Evolutionary conservation across 345 rosid species (phyloP).

Genomic region (Arabidopsis thaliana): DNA sequence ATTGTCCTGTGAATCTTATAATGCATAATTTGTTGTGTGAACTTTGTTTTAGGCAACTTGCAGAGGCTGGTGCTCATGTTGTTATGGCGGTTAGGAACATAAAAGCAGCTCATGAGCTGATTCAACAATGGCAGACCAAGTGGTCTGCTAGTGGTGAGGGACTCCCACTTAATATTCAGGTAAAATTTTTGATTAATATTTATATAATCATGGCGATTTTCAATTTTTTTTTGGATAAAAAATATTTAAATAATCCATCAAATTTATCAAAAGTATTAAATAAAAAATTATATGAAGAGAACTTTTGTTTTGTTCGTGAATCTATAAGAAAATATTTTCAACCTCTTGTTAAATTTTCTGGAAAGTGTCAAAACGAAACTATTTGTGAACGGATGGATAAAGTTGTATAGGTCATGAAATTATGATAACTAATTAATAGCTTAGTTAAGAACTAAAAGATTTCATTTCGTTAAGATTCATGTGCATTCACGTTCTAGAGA

Average conservation of each 20-base stretch:
- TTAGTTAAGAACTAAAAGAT: neutral
- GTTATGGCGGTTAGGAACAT: constrained; percentile 77
- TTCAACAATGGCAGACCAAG: constrained; percentile 42
- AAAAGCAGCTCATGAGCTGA: constrained; percentile 26
- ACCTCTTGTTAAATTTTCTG: neutral
- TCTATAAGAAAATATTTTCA: too few species aligned
- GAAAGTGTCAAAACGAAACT: neutral
- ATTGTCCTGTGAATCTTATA: neutral
- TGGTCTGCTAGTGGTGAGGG: constrained; percentile 26
- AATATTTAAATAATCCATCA: too few species aligned
- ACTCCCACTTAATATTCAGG: constrained; percentile 36
- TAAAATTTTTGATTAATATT: neutral
- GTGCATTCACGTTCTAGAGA: neutral
- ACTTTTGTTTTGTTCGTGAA: too few species aligned
- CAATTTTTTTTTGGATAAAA: too few species aligned
- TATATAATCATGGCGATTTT: neutral
- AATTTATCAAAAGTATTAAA: too few species aligned
- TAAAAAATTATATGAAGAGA: too few species aligned
- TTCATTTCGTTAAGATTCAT: neutral
- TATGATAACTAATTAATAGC: too few species aligned
- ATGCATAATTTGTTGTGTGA: neutral
- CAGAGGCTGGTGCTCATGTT: constrained; percentile 89
- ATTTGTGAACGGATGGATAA: neutral
- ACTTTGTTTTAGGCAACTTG: constrained; percentile 62
- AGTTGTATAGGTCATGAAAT: neutral